Base-by-base conservation (phyloP, 805 yeast species). In the Candida succiphila region DNA sequence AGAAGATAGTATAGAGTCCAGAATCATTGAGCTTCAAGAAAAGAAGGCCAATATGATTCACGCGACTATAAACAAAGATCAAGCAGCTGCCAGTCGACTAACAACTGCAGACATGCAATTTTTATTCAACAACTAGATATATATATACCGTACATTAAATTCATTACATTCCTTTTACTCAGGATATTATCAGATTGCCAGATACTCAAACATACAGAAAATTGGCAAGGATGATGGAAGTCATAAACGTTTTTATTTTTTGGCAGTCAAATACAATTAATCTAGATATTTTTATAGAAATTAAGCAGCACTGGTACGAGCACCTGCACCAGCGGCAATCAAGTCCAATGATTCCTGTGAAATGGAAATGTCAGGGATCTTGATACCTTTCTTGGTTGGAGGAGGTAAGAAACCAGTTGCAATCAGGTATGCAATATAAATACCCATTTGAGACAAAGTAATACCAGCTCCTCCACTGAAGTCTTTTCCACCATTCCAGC, bases 31-130 rank as follows among this genome's bases (percentile, higher is more conserved):
- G 52, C 60, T 92, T 30, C 99, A 92, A 56, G 96, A 92, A 37
- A 94, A 92, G 61, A 92, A 92, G 63, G 97, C 98, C 10, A 85
- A 85, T 46, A 92, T 92, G 99, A 92, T 92, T 40, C 81, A 85
- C 54, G 99, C 99, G 2, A 92, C 97, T 0, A 81, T 92, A 35
- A 94, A 88, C 40, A 79, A 80, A 36, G 98, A 92, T 48, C 94
- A 86, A 43, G 81, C 79, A 12, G 97, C 98, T 1, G 80, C 92
- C 30, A 87, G 71, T 51, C 65, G 88, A 39, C 65, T 92, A 41
- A 87, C 96, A 0, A 94, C 96, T 0, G 94, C 85, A 25, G 99
- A 92, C 54, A 69, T 92, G 61, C 96, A 92, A 58, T 92, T 92
- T 57, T 69, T 92, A 61, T 92, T 92, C 58, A 82, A 76, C 66